phyloP scores from a whole-genome alignment of 371 early-diverging fungal genomes.

The Vairimorpha ceranae region DNA sequence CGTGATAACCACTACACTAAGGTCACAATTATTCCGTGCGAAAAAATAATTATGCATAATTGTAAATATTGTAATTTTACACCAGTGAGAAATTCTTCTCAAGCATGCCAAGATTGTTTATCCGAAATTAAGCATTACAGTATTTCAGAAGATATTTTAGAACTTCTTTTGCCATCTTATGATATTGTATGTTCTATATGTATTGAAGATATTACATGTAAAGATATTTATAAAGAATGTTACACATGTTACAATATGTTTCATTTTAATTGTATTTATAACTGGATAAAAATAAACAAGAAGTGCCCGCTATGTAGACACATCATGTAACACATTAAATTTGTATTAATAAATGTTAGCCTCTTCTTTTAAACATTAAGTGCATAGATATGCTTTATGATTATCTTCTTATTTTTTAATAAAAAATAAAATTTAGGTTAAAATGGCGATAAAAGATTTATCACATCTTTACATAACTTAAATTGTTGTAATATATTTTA shows the following conservation, averaged over 20 bases:
- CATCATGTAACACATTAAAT: no score
- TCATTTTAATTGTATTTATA: background rate
- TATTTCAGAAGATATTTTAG: background rate
- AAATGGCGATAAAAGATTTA: no score
- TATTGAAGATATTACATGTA: background rate
- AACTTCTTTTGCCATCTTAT: background rate
- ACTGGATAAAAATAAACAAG: background rate
- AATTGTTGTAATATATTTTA: no score
- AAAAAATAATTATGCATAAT: background rate
- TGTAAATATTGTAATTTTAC: background rate
- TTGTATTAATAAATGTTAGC: no score
- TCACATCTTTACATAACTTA: no score
- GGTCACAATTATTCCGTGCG: slow-evolving; percentile 65
- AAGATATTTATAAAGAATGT: background rate
- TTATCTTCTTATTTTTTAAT: no score
- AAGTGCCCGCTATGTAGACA: slow-evolving; percentile 6
- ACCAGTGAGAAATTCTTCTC: background rate
- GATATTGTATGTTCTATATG: background rate
- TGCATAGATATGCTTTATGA: no score
- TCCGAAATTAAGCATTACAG: background rate
- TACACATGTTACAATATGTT: background rate
- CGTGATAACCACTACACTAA: slow-evolving; percentile 82
- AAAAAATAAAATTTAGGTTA: no score
- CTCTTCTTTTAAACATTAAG: no score
- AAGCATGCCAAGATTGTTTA: background rate